A percentile compares a stretch with the other conserved stretches of the same genome.
phyloP scores from a whole-genome alignment of 768 basidiomycete genomes.

The Trametopsis cervina region DNA sequence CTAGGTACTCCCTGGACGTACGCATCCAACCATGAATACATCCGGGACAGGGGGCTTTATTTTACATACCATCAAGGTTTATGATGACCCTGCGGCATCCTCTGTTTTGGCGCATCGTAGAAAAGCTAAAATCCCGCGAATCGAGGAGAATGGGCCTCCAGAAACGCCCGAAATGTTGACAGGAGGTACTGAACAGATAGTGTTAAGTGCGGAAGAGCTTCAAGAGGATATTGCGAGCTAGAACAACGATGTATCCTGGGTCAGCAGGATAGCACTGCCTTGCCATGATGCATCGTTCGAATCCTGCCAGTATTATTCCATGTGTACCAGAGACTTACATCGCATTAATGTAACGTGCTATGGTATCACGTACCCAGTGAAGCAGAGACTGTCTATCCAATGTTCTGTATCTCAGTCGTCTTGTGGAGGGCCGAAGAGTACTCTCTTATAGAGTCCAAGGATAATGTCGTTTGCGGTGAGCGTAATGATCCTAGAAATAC shows the following conservation, averaged over 20 bases:
- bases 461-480: conserved; percentile 84
- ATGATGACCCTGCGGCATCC: conserved; percentile 56
- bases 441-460: conserved; percentile 55
- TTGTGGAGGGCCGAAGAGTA: conserved; percentile 11
- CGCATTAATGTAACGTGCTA: not conserved
- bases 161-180: not conserved
- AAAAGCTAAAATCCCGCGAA: conserved; percentile 25
- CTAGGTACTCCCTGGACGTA: conserved; percentile 86
- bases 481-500: conserved; percentile 71
- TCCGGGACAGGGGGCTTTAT: conserved; percentile 87
- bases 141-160: not conserved
- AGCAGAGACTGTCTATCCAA: not conserved
- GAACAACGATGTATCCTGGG: no score
- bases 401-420: conserved; percentile 4
- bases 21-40: conserved; percentile 91
- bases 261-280: no score
- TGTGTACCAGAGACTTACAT: conserved; percentile 1
- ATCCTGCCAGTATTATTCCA: not conserved
- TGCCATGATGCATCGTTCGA: no score
- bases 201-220: not conserved
- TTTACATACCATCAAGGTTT: conserved; percentile 85
- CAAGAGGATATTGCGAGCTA: not conserved
- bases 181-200: not conserved
- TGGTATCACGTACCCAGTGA: not conserved
- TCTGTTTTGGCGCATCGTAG: conserved; percentile 44